Base-by-base conservation (phyloP, 352 stramenopile genomes). In the Vaucheria bursata region DNA sequence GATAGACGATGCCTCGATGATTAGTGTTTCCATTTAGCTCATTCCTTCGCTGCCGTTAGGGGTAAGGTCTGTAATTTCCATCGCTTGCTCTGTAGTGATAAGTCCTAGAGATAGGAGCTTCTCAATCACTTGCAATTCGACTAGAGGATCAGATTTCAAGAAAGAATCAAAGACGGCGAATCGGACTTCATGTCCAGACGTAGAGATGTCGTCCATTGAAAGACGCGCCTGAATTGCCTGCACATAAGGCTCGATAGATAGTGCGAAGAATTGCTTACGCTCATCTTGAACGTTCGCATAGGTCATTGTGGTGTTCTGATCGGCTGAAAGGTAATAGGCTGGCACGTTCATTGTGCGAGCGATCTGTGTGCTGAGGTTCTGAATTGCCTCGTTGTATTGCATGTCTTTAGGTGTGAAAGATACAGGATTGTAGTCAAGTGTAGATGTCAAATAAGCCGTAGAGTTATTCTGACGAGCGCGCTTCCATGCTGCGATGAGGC, bases 181-280 rank as follows among this genome's bases (percentile, higher is more conserved):
- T 18, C 45, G 45, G 12, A 59, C 45, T 25, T 59, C 45, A 25
- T 59, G 45, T 59, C 45, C 45, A 59, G 45, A 18, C 25, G 45
- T 59, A 59, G 45, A 59, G 45, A 59, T 59, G 45, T 59, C 45
- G 25, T 59, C 25, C 45, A 59, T 59, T 59, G 45, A 59, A 59
- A 59, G 45, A 59, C 45, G 45, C 12, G 12, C 25, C 45, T 59
- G 45, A 59, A 59, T 59, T 59, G 45, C 45, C 45, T 59, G 45
- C 12, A 59, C 45, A 25, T 59, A 59, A 59, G 45, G 45, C 45
- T 59, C 45, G 45, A 59, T 59, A 59, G 45, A 59, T 18, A 59
- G 45, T 25, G 45, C 45, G 45, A 18, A 59, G 45, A 59, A 59
- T 25, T 59, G 45, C 25, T 59, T 59, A 25, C 45, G 45, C 45